Evolutionary conservation across 2,329 filamentous ascomycete species (phyloP).

Genomic region (Furcasterigmium furcatum): DNA sequence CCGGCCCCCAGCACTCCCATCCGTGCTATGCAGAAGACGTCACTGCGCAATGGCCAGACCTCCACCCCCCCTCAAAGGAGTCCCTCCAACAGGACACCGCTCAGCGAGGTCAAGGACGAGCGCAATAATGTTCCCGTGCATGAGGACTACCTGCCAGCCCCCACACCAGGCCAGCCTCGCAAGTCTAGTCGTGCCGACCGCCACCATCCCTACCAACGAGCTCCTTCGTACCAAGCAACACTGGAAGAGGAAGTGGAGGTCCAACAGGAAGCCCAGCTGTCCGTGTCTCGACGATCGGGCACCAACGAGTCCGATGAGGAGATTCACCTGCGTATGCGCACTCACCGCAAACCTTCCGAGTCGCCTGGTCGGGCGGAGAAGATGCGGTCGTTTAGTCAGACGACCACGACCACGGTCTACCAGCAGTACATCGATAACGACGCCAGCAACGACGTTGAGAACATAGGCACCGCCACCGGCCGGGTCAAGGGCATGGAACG

Average conservation of each 20-base stretch:
- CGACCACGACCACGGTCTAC: constrained; percentile 63
- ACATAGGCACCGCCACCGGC: constrained; percentile 49
- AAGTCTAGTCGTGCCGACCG: constrained; percentile 80
- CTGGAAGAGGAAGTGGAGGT: constrained; percentile 51
- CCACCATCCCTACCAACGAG: constrained; percentile 69
- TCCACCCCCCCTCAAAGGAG: constrained; percentile 78
- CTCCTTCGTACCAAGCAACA: constrained; percentile 39
- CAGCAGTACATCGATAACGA: constrained; percentile 60
- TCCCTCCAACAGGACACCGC: constrained; percentile 72
- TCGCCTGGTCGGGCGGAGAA: constrained; percentile 61
- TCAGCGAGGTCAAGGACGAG: constrained; percentile 93
- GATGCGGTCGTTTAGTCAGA: constrained; percentile 71
- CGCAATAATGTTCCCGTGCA: constrained; percentile 63
- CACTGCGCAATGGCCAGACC: constrained; percentile 61
- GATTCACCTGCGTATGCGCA: constrained; percentile 70
- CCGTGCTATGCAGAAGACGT: constrained; percentile 58
- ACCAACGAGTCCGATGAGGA: constrained; percentile 79
- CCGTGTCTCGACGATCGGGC: constrained; percentile 33
- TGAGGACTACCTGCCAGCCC: constrained; percentile 90
- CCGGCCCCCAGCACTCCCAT: constrained; percentile 56
- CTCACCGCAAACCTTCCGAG: constrained; percentile 61
- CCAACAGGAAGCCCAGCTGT: constrained; percentile 45
- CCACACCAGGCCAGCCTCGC: constrained; percentile 91
- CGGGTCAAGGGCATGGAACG: constrained; percentile 57
- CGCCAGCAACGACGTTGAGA: constrained; percentile 68